Base-by-base conservation (phyloP, 2,329 filamentous ascomycete genomes). In the Ophiosphaerella korrae region DNA sequence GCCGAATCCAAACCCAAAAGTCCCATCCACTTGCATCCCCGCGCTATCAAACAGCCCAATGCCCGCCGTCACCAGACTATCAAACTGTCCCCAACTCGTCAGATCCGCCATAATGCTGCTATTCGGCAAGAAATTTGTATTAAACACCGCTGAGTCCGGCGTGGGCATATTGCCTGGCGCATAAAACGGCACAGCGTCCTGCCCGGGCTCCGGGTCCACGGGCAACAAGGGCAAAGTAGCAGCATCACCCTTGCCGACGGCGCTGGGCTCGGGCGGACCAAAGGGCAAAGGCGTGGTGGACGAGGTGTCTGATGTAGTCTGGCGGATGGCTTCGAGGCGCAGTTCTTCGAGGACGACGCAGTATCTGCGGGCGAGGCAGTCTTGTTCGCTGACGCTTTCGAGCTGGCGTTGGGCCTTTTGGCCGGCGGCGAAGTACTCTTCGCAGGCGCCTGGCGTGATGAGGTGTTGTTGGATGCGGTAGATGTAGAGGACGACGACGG, bases 341-440 rank as follows among this genome's bases (percentile, higher is more conserved):
- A 84, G 63, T 53, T 83, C 80, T 42, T 83, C 79, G 0, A 84
- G 72, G 1, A 84, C 80, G 7, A 83, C 71, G 38, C 75, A 77
- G 53, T 84, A 84, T 4, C 80, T 66, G 23, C 78, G 72, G 29
- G 62, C 61, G n/a, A 74, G 42, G 42, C 65, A 71, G 39, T 73
- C 71, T 0, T 59, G 65, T 14, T 69, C 65, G 13, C 62, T 64
- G 7, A 73, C 64, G 7, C 56, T 62, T 31, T 66, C 57, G 1
- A 73, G 49, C 34, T 73, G 68, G 2, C 58, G 54, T 72, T 81
- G 23, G 72, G 80, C 34, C 71, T 79, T 57, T 75, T 76, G 42
- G 57, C 68, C 34, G 59, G 72, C 34, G 66, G 75, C 8, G 72
- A 83, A 75, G 51, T 79, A 77, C 1, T 60, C 67, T 35, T 81